Evolutionary conservation across 345 rosid genomes (phyloP), one percentile per base, ranked within the genome.

Genomic region (Anacardium occidentale): DNA sequence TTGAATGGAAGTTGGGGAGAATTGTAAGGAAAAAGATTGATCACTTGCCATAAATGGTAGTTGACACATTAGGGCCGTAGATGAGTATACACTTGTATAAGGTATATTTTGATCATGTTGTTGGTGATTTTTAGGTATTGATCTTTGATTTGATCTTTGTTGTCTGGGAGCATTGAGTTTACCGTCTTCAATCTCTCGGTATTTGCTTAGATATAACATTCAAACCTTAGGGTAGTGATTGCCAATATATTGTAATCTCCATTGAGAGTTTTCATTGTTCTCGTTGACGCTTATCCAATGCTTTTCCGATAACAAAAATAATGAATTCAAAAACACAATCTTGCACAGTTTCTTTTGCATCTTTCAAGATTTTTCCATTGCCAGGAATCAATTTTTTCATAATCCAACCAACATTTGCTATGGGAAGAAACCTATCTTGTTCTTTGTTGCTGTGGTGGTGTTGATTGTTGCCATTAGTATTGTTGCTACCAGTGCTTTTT

Each of bases 181-280:
- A 45, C 86, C 91, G 15, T 89, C 95, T 40, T 90, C 95, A 6
- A 83, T 85, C 3, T 90, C 89, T 67, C 87, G 77, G 25, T 88
- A 88, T 71, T 88, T 90, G 79, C 53, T 75, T 54, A 86, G 80
- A 52, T 90, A 90, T n/a, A 80, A 45, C 88, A 88, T 72, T 88
- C 91, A 8, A 90, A 90, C 21, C 95, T 92, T 7, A 90, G 83
- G 26, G 86, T 88, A 2, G 89, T 90, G 78, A 86, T 86, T 0
- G 95, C 89, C 91, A 92, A 90, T 15, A 86, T 86, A 70, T 88
- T 82, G n/a, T 90, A 89, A 50, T 90, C 92, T 21, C 92, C 95
- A 10, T 90, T 90, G 44, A 88, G 85, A 24, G 95, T 90, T 74
- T 88, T 47, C 92, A 78, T 70, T 88, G 86, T 58, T 88, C 92